Base-by-base conservation (phyloP, 2,329 filamentous ascomycete species). In the Elsinoe perseae region DNA sequence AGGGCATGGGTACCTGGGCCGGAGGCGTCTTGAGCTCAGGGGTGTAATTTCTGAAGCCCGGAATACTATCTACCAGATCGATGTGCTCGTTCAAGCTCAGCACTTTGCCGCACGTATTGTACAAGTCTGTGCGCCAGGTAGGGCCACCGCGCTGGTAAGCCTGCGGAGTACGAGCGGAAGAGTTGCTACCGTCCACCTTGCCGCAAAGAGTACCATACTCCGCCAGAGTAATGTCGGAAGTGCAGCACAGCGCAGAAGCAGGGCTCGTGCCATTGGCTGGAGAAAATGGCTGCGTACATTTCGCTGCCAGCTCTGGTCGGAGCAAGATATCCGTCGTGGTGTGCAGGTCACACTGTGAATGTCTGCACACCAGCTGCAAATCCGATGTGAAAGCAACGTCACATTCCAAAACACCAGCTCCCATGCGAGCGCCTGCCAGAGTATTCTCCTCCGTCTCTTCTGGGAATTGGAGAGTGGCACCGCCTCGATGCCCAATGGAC, bases 191-290 rank as follows among this genome's bases (percentile, higher is more conserved):
- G 64, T 88, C 85, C 82, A 86, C 86, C 71, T 86, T 87, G 64
- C 78, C 79, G 70, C 85, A 88, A 4, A 88, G 78, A 4, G 77
- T 73, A 69, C 82, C 80, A 75, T 81, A 87, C 69, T 88, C 85
- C 44, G 75, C 75, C 32, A 85, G 71, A 0, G 84, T 87, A 64
- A 88, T 80, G 65, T 88, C 85, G 62, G 78, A 82, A 2, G 85
- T 87, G 75, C 85, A 88, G 75, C 85, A 88, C 61, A 80, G 80
- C 10, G 83, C 84, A 14, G 72, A 75, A 1, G 85, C 85, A 3
- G 48, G 48, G 21, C 25, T 32, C 12, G 48, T 52, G 16, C 48
- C 48, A 28, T 52, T 1, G 73, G 80, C 77, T 0, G 83, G 80
- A n/a, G 68, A 69, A 69, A 87, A 87, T 0, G 81, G 82, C 54